phyloP scores from a whole-genome alignment of 805 yeast genomes.

The Danielia reshetovae region DNA sequence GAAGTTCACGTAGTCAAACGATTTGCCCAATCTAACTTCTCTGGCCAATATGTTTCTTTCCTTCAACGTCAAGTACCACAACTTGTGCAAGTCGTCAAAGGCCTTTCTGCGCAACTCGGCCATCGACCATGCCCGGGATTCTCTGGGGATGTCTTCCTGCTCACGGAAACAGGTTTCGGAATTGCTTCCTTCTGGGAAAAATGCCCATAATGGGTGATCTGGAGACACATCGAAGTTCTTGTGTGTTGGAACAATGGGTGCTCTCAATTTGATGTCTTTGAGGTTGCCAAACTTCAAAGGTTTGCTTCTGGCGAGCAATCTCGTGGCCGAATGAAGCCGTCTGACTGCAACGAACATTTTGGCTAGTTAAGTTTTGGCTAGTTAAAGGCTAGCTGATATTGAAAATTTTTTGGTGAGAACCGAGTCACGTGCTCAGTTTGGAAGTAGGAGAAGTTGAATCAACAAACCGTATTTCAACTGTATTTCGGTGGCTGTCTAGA shows the following conservation, averaged over 20 bases:
- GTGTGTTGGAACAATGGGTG: conserved; percentile 83
- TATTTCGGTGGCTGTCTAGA: too few relatives aligned
- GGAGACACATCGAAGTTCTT: conserved; percentile 68
- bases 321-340: conserved; percentile 7
- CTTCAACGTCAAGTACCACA: conserved; percentile 85
- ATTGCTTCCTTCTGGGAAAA: conserved; percentile 55
- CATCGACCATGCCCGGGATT: conserved; percentile 79
- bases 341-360: not conserved
- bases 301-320: conserved; percentile 12
- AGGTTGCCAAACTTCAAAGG: conserved; percentile 20
- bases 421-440: too few relatives aligned
- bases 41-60: conserved; percentile 78
- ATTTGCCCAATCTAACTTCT: conserved; percentile 59
- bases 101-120: conserved; percentile 87
- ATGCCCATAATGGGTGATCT: conserved; percentile 94
- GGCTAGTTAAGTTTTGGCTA: not conserved
- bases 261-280: conserved; percentile 52
- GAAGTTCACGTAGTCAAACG: conserved; percentile 23
- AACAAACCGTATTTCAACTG: too few relatives aligned
- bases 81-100: conserved; percentile 84
- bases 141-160: conserved; percentile 45
- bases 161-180: conserved; percentile 55
- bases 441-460: too few relatives aligned
- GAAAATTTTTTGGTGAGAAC: not conserved
- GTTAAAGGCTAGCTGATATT: not conserved